These are phyloP conservation scores for Pichia sp. DNA, from an alignment of 1,139 yeast genomes.

Conservation along the genomic window DNA sequence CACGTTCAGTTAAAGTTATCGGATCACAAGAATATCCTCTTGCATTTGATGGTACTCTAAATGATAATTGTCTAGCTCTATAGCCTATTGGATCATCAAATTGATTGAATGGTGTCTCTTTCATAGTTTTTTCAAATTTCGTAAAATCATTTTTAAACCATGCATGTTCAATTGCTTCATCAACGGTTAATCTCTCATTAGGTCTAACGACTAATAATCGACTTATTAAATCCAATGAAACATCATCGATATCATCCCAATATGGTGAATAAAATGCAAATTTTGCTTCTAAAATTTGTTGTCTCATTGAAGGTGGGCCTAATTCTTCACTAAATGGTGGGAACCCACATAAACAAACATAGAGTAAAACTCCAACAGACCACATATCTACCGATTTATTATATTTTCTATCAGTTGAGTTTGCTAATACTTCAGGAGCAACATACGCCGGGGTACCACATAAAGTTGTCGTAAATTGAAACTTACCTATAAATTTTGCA, in stretches of 20 bases:
- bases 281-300: slow-evolving; percentile 59
- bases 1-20: slow-evolving; percentile 23
- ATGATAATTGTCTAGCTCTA: slow-evolving; percentile 19
- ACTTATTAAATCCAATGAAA: slow-evolving; percentile 59
- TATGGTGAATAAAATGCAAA: slow-evolving; percentile 75
- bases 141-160: slow-evolving; percentile 39
- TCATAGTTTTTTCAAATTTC: background rate
- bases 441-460: slow-evolving; percentile 85
- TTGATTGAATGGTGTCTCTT: too few species aligned
- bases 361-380: slow-evolving; percentile 73
- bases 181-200: slow-evolving; percentile 43
- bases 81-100: slow-evolving; percentile 7
- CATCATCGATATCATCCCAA: slow-evolving; percentile 66
- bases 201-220: slow-evolving; percentile 57
- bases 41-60: slow-evolving; percentile 21
- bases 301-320: slow-evolving; percentile 73
- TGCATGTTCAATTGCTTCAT: slow-evolving; percentile 46
- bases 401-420: slow-evolving; percentile 45
- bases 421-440: slow-evolving; percentile 65
- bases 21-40: slow-evolving; percentile 25
- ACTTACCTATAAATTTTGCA: slow-evolving; percentile 73
- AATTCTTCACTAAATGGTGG: slow-evolving; percentile 81
- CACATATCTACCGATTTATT: slow-evolving; percentile 70
- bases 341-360: slow-evolving; percentile 75
- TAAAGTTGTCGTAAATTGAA: slow-evolving; percentile 65